Evolutionary conservation across 352 stramenopile genomes (phyloP).

Genomic region (Globisporangium uncinulatum): DNA sequence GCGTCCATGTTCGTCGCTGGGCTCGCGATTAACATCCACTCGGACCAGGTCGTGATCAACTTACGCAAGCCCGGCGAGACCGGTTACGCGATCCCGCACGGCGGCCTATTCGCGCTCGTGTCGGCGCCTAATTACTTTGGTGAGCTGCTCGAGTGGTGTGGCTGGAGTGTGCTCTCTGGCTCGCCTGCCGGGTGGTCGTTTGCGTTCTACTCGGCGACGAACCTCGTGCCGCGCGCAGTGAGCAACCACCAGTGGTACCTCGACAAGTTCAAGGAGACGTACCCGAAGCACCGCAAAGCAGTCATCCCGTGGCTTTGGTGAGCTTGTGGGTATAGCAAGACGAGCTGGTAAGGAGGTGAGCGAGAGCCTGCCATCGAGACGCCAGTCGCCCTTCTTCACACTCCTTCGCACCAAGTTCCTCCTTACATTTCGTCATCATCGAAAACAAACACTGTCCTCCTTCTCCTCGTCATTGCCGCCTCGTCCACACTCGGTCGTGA

Average conservation of each 20-base stretch:
- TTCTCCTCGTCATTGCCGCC: too few relatives aligned
- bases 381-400: too few relatives aligned
- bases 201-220: slow-evolving; percentile 40
- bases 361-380: too few relatives aligned
- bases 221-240: slow-evolving; percentile 39
- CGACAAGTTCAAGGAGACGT: slow-evolving; percentile 44
- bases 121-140: slow-evolving; percentile 74
- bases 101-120: slow-evolving; percentile 64
- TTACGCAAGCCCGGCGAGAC: slow-evolving; percentile 52
- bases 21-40: slow-evolving; percentile 57
- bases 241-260: slow-evolving; percentile 55
- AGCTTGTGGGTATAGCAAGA: background rate
- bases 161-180: slow-evolving; percentile 54
- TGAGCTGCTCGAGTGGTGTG: slow-evolving; percentile 69
- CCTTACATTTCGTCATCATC: too few relatives aligned
- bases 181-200: slow-evolving; percentile 49
- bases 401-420: too few relatives aligned
- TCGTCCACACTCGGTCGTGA: too few relatives aligned
- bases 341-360: too few relatives aligned
- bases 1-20: slow-evolving; percentile 42
- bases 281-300: slow-evolving; percentile 26
- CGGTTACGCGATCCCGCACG: slow-evolving; percentile 50
- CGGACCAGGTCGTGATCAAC: slow-evolving; percentile 63
- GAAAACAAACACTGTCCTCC: too few relatives aligned
- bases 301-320: slow-evolving; percentile 40